Percentiles rank a stretch among this genome's conserved stretches.
phyloP scores from a whole-genome alignment of 2,329 filamentous ascomycete genomes.

The Pezizomycotina sp. region DNA sequence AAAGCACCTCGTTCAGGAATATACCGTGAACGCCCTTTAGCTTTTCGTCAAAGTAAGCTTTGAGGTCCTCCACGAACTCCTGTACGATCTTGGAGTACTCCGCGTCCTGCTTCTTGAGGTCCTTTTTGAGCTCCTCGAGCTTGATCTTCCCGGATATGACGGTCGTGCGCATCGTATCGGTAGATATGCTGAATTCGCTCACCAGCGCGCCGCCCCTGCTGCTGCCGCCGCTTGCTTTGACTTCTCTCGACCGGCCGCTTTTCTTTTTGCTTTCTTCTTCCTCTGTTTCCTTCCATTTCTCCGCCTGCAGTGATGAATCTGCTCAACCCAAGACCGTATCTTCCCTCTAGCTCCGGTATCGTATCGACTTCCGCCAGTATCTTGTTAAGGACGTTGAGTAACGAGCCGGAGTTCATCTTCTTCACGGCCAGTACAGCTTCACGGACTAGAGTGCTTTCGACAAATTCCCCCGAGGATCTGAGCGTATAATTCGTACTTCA shows the following conservation, averaged over 20 bases:
- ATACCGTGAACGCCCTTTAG: conserved; percentile 34
- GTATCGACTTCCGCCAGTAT: too few relatives aligned
- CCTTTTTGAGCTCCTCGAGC: conserved; percentile 56
- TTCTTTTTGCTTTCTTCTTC: conserved; percentile 23
- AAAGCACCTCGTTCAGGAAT: conserved; percentile 54
- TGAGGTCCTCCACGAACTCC: conserved; percentile 37
- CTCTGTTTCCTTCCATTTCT: conserved; percentile 23
- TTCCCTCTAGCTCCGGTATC: too few relatives aligned
- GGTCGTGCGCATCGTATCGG: conserved; percentile 52
- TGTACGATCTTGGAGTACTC: conserved; percentile 52
- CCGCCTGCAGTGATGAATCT: conserved; percentile 24
- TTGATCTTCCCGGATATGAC: conserved; percentile 69
- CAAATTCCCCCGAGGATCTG: conserved; percentile 38
- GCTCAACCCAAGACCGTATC: too few relatives aligned
- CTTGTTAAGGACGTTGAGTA: conserved; percentile 31
- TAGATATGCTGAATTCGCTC: conserved; percentile 36
- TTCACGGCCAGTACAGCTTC: conserved; percentile 38
- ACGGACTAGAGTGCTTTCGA: conserved; percentile 35
- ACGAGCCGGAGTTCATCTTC: conserved; percentile 37
- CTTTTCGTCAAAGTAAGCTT: conserved; percentile 32
- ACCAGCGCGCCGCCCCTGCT: too few relatives aligned
- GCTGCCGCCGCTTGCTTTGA: too few relatives aligned
- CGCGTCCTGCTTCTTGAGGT: conserved; percentile 53
- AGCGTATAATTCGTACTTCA: conserved; percentile 33
- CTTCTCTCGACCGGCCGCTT: too few relatives aligned